Base-by-base conservation (phyloP, 108 stramenopile genomes). In the Pseudonitzschia pungens region DNA sequence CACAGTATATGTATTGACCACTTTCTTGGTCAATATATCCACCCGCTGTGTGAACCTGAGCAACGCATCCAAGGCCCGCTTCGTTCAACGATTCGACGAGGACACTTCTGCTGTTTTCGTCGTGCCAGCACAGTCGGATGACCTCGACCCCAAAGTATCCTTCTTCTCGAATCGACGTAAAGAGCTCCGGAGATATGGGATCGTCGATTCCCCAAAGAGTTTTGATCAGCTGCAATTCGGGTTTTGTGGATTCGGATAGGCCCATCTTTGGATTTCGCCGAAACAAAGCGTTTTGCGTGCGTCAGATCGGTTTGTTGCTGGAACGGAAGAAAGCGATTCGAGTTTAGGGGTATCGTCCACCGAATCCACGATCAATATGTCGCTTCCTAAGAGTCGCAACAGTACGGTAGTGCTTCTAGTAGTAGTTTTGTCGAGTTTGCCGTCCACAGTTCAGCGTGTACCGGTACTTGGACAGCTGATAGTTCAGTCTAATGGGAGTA, bases 231-330 rank as follows among this genome's bases (percentile, higher is more conserved):
- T 71, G 24, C 43, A 26, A 20, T 45, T 33, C 54, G 24, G 54
- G 2, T 4, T 24, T 10, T 2, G 54, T 26, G 24, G n/a, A 24
- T 24, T 55, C 10, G n/a, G 22, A 22, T 22, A 4, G 9, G 21
- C 24, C 50, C 50, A 51, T 51, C 10, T 4, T 51, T 7, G 36
- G 36, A 36, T 36, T 36, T 5, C 36, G 36, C 36, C 4, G 87
- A 0, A 83, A 88, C 8, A 88, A 90, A 67, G 85, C 86, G 60
- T 68, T 87, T 24, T 84, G 84, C 70, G 90, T 90, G 83, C 86
- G 86, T 28, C 89, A 93, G 65, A 69, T 86, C 15, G 82, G 88
- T n/a, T 77, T 89, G 3, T 59, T 81, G 4, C 70, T 82, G 2
- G 36, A 36, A 36, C 36, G 36, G 6, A 36, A 36, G 4, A 36